Base-by-base conservation (phyloP, 2,329 filamentous ascomycete genomes). In the Bisporella sp. region DNA sequence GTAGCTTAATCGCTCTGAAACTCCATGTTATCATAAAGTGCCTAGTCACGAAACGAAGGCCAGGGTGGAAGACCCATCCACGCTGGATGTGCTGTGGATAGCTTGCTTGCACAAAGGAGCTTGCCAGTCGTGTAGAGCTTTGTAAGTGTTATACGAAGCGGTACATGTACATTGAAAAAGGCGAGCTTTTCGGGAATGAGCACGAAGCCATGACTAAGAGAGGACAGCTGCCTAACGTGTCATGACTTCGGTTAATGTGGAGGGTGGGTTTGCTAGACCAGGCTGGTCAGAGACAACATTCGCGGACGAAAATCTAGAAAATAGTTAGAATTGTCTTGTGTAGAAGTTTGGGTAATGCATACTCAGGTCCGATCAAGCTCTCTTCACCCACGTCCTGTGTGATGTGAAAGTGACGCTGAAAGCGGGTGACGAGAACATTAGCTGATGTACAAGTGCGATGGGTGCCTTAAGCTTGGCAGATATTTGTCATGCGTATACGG, bases 81-180 rank as follows among this genome's bases (percentile, higher is more conserved):
- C 4, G 60, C 60, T 5, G 60, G 60, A 40, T 63, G 61, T 5
- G 60, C 54, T 31, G 61, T 57, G n/a, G 50, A 41, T 3, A 61
- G 49, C 31, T 63, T 60, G 11, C 46, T 48, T 4, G 54, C 55
- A 1, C 50, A n/a, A 45, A 9, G 61, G 61, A 33, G 55, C 52
- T 52, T 63, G 61, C 61, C 61, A 63, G 39, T 59, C 55, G 42
- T 63, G 57, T 8, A 63, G 45, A 9, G 48, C 53, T 37, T 58
- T 47, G 40, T 54, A 63, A 6, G 57, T 61, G 21, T 53, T 28
- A 6, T 6, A 63, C 52, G 39, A 64, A 62, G 9, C 58, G 55
- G 31, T 63, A 64, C 61, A 63, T 64, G 53, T 57, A 62, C 57
- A 64, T 62, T 62, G 49, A 64, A 63, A 4, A 56, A 60, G 5